These are phyloP conservation scores for Microcera coccophila DNA, from an alignment of 2,329 filamentous ascomycete species.

Conservation along the genomic window DNA sequence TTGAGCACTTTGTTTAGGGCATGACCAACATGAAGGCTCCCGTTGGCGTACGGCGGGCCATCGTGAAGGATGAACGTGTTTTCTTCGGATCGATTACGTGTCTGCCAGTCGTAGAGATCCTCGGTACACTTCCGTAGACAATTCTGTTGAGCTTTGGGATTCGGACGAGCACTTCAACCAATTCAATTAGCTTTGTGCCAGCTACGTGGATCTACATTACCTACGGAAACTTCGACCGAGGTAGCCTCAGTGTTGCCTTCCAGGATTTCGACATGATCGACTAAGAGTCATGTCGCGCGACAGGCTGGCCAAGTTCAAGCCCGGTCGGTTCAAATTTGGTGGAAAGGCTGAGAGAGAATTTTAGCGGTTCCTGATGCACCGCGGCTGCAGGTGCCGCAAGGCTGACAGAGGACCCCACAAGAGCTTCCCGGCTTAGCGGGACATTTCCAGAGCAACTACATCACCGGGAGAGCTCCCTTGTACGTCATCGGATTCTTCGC, in stretches of 20 bases:
- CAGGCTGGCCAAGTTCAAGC: slow-evolving; percentile 2
- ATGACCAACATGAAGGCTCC: slow-evolving; percentile 85
- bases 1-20: slow-evolving; percentile 96
- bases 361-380: slow-evolving; percentile 11
- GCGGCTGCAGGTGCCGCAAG: slow-evolving; percentile 19
- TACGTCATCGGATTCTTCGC: too few relatives aligned
- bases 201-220: slow-evolving; percentile 18
- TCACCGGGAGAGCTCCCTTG: slow-evolving; percentile 12
- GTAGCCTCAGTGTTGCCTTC: slow-evolving; percentile 71
- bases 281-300: slow-evolving; percentile 27
- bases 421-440: slow-evolving; percentile 18
- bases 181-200: slow-evolving; percentile 16
- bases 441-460: slow-evolving; percentile 16
- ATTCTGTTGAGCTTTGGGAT: slow-evolving; percentile 44
- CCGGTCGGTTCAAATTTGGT: neutral
- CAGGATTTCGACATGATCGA: slow-evolving; percentile 55
- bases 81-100: slow-evolving; percentile 48
- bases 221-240: slow-evolving; percentile 70
- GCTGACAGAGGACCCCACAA: slow-evolving; percentile 19
- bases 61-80: slow-evolving; percentile 80
- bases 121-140: slow-evolving; percentile 78
- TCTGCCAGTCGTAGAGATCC: slow-evolving; percentile 87
- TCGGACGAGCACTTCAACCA: slow-evolving; percentile 47
- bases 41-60: slow-evolving; percentile 96
- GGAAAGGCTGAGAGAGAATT: slow-evolving; percentile 21